A percentile compares a stretch with the other conserved stretches of the same genome.
Conservation (phyloP, 2,329 filamentous ascomycete species). For the Malbranchea zuffiana region DNA sequence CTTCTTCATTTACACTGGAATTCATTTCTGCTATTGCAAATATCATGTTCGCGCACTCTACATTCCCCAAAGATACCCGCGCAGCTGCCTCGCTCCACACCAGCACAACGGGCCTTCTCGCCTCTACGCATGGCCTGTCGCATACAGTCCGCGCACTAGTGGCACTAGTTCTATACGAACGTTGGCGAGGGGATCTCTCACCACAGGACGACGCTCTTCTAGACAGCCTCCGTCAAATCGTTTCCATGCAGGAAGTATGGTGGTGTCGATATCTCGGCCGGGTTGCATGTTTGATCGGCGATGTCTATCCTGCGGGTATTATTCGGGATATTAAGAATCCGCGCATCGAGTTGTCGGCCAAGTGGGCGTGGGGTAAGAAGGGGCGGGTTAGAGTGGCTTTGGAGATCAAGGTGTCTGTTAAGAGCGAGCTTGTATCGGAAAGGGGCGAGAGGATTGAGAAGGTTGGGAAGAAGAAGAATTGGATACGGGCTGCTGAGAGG, state of each 20-base stretch:
- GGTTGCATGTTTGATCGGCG: slow-evolving; percentile 47
- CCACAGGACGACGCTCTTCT: slow-evolving; percentile 48
- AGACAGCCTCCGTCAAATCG: slow-evolving; percentile 41
- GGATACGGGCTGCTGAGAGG: slow-evolving; percentile 25
- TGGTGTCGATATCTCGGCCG: slow-evolving; percentile 55
- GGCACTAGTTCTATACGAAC: slow-evolving; percentile 58
- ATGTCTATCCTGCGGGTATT: slow-evolving; percentile 51
- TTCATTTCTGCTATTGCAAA: slow-evolving; percentile 50
- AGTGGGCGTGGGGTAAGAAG: slow-evolving; percentile 34
- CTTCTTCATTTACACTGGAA: slow-evolving; percentile 34
- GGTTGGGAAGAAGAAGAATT: slow-evolving; percentile 51
- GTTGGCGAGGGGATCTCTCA: slow-evolving; percentile 59
- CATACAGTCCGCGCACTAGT: slow-evolving; percentile 62
- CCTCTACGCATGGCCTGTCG: slow-evolving; percentile 58
- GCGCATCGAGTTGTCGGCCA: slow-evolving; percentile 30
- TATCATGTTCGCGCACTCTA: slow-evolving; percentile 45
- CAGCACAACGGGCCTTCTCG: slow-evolving; percentile 57
- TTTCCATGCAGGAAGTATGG: slow-evolving; percentile 48
- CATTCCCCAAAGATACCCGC: slow-evolving; percentile 43
- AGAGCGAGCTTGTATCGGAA: slow-evolving; percentile 27
- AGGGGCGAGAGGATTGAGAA: slow-evolving; percentile 38
- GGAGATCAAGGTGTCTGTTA: slow-evolving; percentile 32
- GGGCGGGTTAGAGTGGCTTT: slow-evolving; percentile 37
- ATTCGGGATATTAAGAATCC: slow-evolving; percentile 20
- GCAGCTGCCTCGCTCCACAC: slow-evolving; percentile 61